Base-by-base conservation (phyloP, 768 basidiomycete genomes). In the Aureoboletus auriporus region DNA sequence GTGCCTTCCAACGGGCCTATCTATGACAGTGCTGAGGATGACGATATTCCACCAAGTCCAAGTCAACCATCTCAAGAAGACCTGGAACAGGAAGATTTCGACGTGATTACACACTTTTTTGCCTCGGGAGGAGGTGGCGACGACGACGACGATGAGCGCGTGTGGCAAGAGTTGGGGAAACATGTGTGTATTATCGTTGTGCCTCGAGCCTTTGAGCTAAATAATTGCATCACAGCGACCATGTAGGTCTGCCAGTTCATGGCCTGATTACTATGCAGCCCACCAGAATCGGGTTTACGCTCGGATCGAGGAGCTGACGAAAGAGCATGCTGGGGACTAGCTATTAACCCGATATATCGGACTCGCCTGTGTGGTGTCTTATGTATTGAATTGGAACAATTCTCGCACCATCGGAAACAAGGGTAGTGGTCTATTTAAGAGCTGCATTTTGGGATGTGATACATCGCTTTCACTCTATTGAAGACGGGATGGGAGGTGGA, bases 41-140 rank as follows among this genome's bases (percentile, higher is more conserved):
- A 20, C 20, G 26, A 46, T 26, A 23, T 46, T 29, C 13, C 30
- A 5, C 39, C 13, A 6, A 29, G 38, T 33, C 14, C 37, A 10
- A 37, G 17, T 14, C 42, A 44, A 4, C 31, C 40, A 37, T 38
- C 49, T 30, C 50, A 50, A 52, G 50, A 52, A 43, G 44, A 52
- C 6, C 17, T 50, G 42, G 58, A 64, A 43, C 58, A 33, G 49
- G 64, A 72, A 42, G 80, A 84, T 59, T 66, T 84, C n/a, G 67
- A 77, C 14, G 59, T 67, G 4, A 70, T 87, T 33, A 72, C 76
- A 7, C 61, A 64, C 9, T 86, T 83, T 55, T 82, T 86, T 55
- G 77, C 76, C 10, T 71, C 66, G 5, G 72, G 74, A 10, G 77
- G 75, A 11, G 77, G 75, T 35, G 75, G 75, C 10, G 73, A 77